Base-by-base conservation (phyloP, 108 stramenopile species). In the Epithemia pelagica region DNA sequence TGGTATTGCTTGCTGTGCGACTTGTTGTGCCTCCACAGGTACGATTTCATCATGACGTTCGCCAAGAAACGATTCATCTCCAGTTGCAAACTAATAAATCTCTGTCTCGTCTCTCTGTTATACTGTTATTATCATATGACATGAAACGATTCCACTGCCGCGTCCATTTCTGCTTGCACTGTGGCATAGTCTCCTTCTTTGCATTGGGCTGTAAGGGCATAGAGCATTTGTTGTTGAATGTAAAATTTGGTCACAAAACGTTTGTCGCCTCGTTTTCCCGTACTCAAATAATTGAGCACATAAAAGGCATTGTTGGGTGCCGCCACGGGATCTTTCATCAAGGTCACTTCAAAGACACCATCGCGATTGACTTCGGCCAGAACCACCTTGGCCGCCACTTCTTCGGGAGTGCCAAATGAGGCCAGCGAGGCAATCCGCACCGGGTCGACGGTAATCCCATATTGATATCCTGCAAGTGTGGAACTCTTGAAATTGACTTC, bases 361-460 rank as follows among this genome's bases (percentile, higher is more conserved):
- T 92, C 90, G 30, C 90, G 75, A 71, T 88, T 92, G 19, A 92
- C 72, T 78, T 92, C 90, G 15, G 90, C 87, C 27, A 82, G 83
- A 5, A 92, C 90, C 0, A 92, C 87, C 23, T 84, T 70, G 29
- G 90, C 90, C 5, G 90, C 90, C 15, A 92, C 87, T 73, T 89
- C 82, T 65, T 82, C 80, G 29, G 90, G 87, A 31, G 87, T 84
- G 10, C 90, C 90, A 82, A 92, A 92, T 67, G 88, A 28, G 61
- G 64, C 72, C 28, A 92, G 67, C 10, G 72, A 73, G 0, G 72
- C 52, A 64, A 92, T 89, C 0, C 88, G 76, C 2, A 92, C 87
- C 20, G 90, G 90, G 76, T 92, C 90, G 24, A 92, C 82, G 0
- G 90, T 92, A 30, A 92, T 72, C 0, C 90, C 90, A 64, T 78